Conservation (phyloP, 768 basidiomycete genomes). For the Rhizopogon sp. region DNA sequence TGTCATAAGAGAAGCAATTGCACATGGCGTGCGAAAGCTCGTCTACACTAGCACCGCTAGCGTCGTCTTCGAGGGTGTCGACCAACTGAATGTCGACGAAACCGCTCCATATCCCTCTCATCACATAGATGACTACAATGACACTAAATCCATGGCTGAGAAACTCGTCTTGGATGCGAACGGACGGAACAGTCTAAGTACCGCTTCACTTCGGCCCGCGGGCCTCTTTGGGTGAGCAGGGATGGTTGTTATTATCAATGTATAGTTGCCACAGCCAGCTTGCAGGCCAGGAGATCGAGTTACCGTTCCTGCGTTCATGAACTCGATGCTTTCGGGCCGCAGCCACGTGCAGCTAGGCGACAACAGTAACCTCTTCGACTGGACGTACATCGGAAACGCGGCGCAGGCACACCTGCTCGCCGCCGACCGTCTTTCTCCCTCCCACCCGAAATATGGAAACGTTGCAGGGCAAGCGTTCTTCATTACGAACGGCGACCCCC, state of each 20-base stretch:
- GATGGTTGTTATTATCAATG: not conserved
- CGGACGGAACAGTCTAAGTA: conserved; percentile 37
- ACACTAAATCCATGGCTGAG: conserved; percentile 49
- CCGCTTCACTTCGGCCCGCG: conserved; percentile 43
- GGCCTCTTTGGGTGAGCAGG: conserved; percentile 49
- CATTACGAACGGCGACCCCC: conserved; percentile 53
- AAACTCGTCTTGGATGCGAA: conserved; percentile 48
- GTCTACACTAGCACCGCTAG: conserved; percentile 51
- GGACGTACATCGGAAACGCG: conserved; percentile 54
- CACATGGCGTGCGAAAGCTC: conserved; percentile 37
- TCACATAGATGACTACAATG: conserved; percentile 45
- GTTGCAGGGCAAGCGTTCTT: conserved; percentile 55
- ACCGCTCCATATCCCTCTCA: conserved; percentile 35
- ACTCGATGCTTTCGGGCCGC: conserved; percentile 35
- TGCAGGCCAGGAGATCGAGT: conserved; percentile 41
- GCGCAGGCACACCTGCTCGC: conserved; percentile 54
- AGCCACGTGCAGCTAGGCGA: conserved; percentile 45
- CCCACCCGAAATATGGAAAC: conserved; percentile 27
- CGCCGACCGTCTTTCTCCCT: conserved; percentile 36
- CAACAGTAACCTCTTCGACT: conserved; percentile 50
- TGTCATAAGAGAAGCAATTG: conserved; percentile 37
- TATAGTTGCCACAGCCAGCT: not conserved
- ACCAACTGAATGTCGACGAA: conserved; percentile 47
- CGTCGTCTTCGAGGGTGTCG: conserved; percentile 41
- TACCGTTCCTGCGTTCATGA: conserved; percentile 30